Base-by-base conservation (phyloP, 805 yeast species). In the Starmerella tilneyi region DNA sequence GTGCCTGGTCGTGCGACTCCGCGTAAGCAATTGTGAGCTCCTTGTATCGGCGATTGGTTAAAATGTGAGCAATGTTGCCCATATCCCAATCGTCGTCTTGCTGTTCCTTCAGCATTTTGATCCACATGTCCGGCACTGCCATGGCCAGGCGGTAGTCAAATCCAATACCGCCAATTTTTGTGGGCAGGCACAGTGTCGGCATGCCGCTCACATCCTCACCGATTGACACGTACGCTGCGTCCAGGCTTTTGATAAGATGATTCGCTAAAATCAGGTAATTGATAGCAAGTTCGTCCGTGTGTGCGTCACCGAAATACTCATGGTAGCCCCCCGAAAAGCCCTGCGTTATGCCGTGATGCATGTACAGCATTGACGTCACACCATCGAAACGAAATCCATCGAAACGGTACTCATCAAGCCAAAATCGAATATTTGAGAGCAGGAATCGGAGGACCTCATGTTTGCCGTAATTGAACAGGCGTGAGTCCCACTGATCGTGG, bases 91-190 rank as follows among this genome's bases (percentile, higher is more conserved):
- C 81, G 49, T 88, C 95, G 63, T 89, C 97, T 36, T 65, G 59
- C 48, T 72, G 66, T 60, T 88, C 96, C 61, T 92, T 89, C 55
- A 89, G 66, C 39, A 86, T 64, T 63, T 92, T 92, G 67, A 89
- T 89, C 98, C 98, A 89, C 97, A 89, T 89, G 63, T 89, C 98
- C 4, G 98, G 98, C 48, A 89, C 71, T 1, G 97, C 96, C 98
- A 89, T 89, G 2, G 94, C 92, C 44, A 89, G 70, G 51, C 97
- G 72, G 63, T 89, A 89, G 61, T 88, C 92, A 58, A 89, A 89
- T 0, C 96, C 98, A 50, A 82, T 79, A 46, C 98, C 98, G 40
- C 97, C 97, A 20, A 68, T 60, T 0, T 55, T 43, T 41, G 84
- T 71, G 5, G 92, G 79, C 45, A 83, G 63, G 63, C 97, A 89